Evolutionary conservation across 2,329 filamentous ascomycete genomes (phyloP), one percentile per base, ranked within the genome.

Genomic region (Colletotrichum brevisporum): DNA sequence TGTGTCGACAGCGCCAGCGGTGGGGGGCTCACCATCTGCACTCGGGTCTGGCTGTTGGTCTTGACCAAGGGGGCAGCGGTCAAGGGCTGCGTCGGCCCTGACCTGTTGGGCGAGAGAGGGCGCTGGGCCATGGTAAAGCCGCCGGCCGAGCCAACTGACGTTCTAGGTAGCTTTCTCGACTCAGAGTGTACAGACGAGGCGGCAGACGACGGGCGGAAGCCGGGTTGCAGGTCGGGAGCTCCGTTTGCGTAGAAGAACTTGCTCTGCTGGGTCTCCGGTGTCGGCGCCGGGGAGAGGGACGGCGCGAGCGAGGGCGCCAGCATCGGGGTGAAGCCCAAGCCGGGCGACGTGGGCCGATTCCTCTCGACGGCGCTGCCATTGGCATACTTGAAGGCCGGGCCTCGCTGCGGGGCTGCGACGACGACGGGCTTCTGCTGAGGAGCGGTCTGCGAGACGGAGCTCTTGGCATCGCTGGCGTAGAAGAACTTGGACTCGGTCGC

Each of bases 241-340:
- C 90, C 90, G 78, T 93, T 92, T 69, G 91, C 92, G 77, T 94
- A 92, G 78, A 94, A 90, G 82, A 95, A 94, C 76, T 92, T 93
- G 79, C 84, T 84, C 6, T 84, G 75, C n/a, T 78, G 71, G 41
- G 79, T 78, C 68, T 85, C 83, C 53, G 80, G 77, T 4, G 76
- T 76, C 16, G 79, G 75, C 36, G 74, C 73, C 16, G 79, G 74
- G 27, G 80, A 72, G 61, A 80, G 76, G 13, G 77, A 71, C 8
- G 73, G 74, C 36, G 74, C 74, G 10, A 68, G 64, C 6, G 76
- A 78, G 62, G 73, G 80, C 5, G 67, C 63, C 51, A 70, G 47
- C 51, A 68, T 43, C 6, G 67, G 67, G 3, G 63, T 61, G 26
- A 67, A 58, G 16, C 67, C 67, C 1, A 70, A 12, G 63, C 67